Percentiles rank a stretch among this genome's conserved stretches.
phyloP scores from a whole-genome alignment of 306 rosid species.

The Cucurbita pepo region DNA sequence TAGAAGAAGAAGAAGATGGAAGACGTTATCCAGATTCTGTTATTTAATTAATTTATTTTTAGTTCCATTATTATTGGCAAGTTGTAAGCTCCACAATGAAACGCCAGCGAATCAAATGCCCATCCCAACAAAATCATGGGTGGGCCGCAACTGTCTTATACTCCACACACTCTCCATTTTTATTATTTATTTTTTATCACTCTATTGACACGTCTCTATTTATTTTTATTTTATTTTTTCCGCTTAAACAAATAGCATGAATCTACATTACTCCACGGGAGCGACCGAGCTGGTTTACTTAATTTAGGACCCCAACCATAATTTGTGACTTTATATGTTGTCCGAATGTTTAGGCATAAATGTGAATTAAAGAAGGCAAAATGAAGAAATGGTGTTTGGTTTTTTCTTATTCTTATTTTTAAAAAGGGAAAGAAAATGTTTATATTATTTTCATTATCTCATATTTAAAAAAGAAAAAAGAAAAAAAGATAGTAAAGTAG shows the following conservation, averaged over 20 bases:
- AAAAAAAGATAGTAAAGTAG: slow-evolving; percentile 5
- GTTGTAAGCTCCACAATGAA: slow-evolving; percentile 1
- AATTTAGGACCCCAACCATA: not conserved
- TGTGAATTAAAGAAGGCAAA: not conserved
- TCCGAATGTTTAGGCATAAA: not conserved
- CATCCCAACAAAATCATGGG: slow-evolving; percentile 7
- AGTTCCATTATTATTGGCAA: not conserved
- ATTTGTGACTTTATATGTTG: not conserved
- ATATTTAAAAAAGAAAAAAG: not conserved
- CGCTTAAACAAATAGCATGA: not conserved
- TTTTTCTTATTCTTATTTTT: slow-evolving; percentile 15
- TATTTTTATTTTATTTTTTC: not conserved
- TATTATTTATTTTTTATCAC: not conserved
- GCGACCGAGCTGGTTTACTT: not conserved
- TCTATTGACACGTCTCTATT: not conserved
- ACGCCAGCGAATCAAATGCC: slow-evolving; percentile 7
- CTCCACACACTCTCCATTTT: not conserved
- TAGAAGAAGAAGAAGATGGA: not conserved
- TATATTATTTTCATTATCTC: too few species aligned
- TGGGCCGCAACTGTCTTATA: slow-evolving; percentile 2
- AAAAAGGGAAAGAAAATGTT: not conserved
- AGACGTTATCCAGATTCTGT: not conserved
- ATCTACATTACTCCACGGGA: not conserved
- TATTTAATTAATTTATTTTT: not conserved
- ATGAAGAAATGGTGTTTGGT: slow-evolving; percentile 1